A percentile compares a stretch with the other conserved stretches of the same genome.
phyloP scores from a whole-genome alignment of 345 rosid genomes.

The Eucalyptus curtisii region DNA sequence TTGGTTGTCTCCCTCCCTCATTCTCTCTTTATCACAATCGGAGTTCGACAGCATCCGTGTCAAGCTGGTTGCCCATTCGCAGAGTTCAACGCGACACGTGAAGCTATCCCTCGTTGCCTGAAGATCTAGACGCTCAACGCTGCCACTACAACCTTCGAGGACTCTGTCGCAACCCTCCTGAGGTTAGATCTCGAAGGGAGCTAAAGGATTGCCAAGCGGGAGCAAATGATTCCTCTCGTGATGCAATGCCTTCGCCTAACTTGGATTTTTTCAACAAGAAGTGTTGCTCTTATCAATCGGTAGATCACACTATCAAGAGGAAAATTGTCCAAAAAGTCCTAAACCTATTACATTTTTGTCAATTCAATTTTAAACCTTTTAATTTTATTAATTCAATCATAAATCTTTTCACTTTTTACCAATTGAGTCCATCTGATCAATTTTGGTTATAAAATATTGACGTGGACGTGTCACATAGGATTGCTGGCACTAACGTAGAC shows the following conservation, averaged over 20 bases:
- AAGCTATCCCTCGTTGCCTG: neutral
- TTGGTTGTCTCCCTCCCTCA: no score
- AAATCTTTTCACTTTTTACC: no score
- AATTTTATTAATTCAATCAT: no score
- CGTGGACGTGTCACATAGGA: no score
- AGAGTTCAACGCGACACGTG: neutral
- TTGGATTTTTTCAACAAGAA: neutral
- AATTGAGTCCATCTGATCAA: no score
- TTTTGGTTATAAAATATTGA: no score
- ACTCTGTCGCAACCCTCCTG: neutral
- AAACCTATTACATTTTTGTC: no score
- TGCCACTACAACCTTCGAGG: neutral
- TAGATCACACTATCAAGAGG: neutral
- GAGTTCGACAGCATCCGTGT: neutral
- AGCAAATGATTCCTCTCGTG: no score
- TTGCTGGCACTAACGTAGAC: fast-evolving
- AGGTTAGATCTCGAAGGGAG: neutral
- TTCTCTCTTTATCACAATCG: neutral
- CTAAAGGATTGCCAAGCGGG: neutral
- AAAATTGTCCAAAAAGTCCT: no score
- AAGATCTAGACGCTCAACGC: neutral
- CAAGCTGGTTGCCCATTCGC: neutral
- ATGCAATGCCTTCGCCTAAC: neutral
- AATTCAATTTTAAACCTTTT: no score
- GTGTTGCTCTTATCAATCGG: neutral